Evolutionary conservation across 1,284 basidiomycete genomes (phyloP), one percentile per base, ranked within the genome.

Genomic region (Apiotrichum porosum): DNA sequence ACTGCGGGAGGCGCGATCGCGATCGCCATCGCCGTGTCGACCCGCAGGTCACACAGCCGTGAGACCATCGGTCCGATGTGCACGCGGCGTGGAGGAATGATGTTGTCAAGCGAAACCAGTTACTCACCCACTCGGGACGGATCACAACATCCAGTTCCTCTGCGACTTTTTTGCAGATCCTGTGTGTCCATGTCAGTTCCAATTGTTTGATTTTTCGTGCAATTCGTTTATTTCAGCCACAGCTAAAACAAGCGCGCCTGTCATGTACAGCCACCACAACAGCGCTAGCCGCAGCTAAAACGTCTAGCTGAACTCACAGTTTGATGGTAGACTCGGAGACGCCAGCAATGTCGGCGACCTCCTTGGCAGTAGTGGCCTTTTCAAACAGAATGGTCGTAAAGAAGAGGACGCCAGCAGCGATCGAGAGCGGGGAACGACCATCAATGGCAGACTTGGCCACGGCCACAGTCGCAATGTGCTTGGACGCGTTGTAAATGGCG

Each of bases 321-420:
- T 91, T 91, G 70, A 97, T 94, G 42, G 94, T 97, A 44, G 89
- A 86, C 66, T 97, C 93, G 65, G 90, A 92, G n/a, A 97, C 92
- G 9, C 90, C 90, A 0, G 91, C 92, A n/a, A 97, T 88, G n/a
- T 79, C 75, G 56, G 86, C 86, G 65, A 98, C 94, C 61, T 94
- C 88, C 71, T 84, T 84, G 37, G 86, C 81, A 19, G 83, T 80
- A 70, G 87, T 87, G 26, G 77, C 65, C 57, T 83, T 82, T 48
- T 84, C 88, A 60, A 92, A 79, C 37, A 97, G 71, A 60, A 85
- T 79, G 62, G 85, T 88, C 18, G 90, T 88, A 74, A 97, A 95
- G 76, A 87, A 93, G 58, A 97, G 91, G 23, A 91, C 91, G 23
- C 92, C 91, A 35, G 90, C 90, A 9, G 94, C 93, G 60, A 98